Evolutionary conservation across 257 asterid genomes (phyloP).

Genomic region (Primulina tabacum): DNA sequence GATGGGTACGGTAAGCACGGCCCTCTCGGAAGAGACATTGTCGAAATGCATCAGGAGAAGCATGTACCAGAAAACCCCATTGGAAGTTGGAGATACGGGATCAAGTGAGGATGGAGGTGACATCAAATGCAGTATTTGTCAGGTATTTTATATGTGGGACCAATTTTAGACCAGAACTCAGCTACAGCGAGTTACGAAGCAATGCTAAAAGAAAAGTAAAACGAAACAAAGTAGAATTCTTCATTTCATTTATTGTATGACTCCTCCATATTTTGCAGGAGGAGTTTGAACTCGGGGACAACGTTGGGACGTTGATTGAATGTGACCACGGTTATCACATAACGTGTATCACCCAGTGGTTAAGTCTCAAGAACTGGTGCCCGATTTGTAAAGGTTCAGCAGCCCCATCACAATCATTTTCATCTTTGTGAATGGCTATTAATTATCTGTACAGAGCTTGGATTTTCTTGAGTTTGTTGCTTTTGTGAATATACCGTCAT

Average conservation of each 20-base stretch:
- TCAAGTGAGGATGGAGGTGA: constrained; percentile 46
- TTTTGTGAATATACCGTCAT: neutral
- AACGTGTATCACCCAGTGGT: constrained; percentile 39
- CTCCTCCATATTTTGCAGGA: constrained; percentile 32
- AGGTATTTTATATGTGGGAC: constrained; percentile 38
- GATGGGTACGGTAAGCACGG: constrained; percentile 92
- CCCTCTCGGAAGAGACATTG: constrained; percentile 72
- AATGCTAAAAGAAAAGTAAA: neutral
- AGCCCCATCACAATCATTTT: constrained; percentile 21
- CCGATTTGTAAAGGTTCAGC: constrained; percentile 51
- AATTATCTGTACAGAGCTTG: neutral
- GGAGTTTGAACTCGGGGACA: constrained; percentile 41
- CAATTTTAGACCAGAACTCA: neutral
- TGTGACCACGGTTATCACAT: constrained; percentile 45
- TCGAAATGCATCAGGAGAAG: constrained; percentile 59
- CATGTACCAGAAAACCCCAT: constrained; percentile 33
- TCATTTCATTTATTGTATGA: neutral
- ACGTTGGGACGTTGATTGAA: constrained; percentile 37
- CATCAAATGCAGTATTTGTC: constrained; percentile 79
- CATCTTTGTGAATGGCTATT: neutral
- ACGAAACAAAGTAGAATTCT: neutral
- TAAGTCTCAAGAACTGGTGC: constrained; percentile 48
- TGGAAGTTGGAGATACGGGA: constrained; percentile 29
- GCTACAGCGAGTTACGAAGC: neutral
- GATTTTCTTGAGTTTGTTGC: neutral